Percentiles rank a stretch among this genome's conserved stretches.
phyloP scores from a whole-genome alignment of 306 rosid genomes.

The Parietaria judaica region DNA sequence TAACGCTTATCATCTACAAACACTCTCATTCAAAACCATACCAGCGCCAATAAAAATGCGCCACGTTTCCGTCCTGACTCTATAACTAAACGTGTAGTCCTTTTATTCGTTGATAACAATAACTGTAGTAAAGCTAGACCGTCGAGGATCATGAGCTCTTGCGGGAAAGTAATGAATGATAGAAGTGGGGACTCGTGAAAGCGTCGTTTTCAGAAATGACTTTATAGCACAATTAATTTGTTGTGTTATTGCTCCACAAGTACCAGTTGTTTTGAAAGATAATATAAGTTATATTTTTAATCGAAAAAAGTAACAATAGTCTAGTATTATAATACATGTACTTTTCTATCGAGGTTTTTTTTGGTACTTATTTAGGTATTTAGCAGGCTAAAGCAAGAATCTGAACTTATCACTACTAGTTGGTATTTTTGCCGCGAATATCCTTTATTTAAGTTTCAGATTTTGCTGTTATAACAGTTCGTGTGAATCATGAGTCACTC shows the following conservation, averaged over 20 bases:
- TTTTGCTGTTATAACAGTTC: not conserved
- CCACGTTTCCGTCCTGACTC: not conserved
- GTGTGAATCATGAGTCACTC: not conserved
- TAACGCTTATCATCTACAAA: not conserved
- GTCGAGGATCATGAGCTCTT: not conserved
- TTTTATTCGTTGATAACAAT: not conserved
- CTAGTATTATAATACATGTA: no score
- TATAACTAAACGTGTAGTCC: not conserved
- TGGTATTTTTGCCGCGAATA: no score
- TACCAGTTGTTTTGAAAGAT: not conserved
- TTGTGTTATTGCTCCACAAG: no score
- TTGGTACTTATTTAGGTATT: no score
- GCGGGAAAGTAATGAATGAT: not conserved
- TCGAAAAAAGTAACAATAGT: not conserved
- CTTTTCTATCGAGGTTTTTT: no score
- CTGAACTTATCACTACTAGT: no score
- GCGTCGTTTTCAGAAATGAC: conserved; percentile 2
- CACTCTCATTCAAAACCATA: not conserved
- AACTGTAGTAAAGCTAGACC: not conserved
- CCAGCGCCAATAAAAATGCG: not conserved
- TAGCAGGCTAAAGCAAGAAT: no score
- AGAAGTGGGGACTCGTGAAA: conserved; percentile 19
- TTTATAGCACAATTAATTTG: not conserved
- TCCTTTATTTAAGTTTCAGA: no score
- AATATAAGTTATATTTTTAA: no score